Percentiles rank a stretch among this genome's conserved stretches.
phyloP scores from a whole-genome alignment of 1,284 basidiomycete species.

The Bjerkandera adusta region DNA sequence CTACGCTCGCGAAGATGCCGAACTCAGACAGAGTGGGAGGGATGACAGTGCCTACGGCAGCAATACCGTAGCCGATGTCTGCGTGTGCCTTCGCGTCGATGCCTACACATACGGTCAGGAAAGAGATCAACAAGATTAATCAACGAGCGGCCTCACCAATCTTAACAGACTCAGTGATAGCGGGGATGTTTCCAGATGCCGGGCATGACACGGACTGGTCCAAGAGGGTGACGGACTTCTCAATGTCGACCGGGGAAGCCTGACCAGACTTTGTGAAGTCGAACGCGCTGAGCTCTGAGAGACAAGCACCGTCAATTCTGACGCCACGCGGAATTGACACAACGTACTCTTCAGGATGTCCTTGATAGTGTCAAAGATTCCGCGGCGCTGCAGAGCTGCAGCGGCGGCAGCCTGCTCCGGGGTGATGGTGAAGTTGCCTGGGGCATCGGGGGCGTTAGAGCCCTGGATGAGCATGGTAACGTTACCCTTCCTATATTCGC shows the following conservation, averaged over 20 bases:
- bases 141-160: constrained; percentile 19
- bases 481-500: constrained; percentile 26
- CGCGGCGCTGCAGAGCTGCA: constrained; percentile 9
- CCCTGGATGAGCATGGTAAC: constrained; percentile 41
- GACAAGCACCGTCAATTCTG: background rate
- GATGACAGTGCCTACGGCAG: constrained; percentile 39
- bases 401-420: constrained; percentile 26
- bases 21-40: constrained; percentile 38
- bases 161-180: constrained; percentile 32
- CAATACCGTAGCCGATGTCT: constrained; percentile 38
- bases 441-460: constrained; percentile 38
- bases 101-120: constrained; percentile 17
- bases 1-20: constrained; percentile 28
- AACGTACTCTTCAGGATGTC: background rate
- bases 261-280: constrained; percentile 31
- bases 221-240: constrained; percentile 38
- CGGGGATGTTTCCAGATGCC: constrained; percentile 21
- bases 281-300: constrained; percentile 32
- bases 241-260: constrained; percentile 22
- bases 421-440: constrained; percentile 31
- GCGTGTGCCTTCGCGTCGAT: constrained; percentile 38
- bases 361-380: constrained; percentile 12
- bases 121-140: background rate
- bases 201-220: constrained; percentile 41
- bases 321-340: background rate